phyloP scores from a whole-genome alignment of 768 basidiomycete species.

The Myochromella boudieri region DNA sequence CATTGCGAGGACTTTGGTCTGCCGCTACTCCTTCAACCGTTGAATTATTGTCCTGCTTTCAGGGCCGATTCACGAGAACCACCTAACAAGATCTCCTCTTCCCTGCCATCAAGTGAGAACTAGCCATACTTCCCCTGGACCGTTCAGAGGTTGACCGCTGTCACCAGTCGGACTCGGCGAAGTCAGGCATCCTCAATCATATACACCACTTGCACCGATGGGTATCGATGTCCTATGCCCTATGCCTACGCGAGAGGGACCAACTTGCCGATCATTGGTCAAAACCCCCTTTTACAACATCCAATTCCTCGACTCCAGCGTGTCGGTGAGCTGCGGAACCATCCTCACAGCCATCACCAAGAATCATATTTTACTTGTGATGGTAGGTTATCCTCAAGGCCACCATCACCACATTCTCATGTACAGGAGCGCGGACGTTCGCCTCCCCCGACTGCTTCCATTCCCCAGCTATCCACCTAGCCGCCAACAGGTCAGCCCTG shows the following conservation, averaged over 20 bases:
- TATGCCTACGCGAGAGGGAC: slow-evolving; percentile 43
- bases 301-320: slow-evolving; percentile 62
- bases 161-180: slow-evolving; percentile 82
- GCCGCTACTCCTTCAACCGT: slow-evolving; percentile 60
- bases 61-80: slow-evolving; percentile 66
- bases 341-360: slow-evolving; percentile 44
- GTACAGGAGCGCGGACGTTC: slow-evolving; percentile 46
- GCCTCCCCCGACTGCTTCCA: slow-evolving; percentile 48
- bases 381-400: slow-evolving; percentile 55
- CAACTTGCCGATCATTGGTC: slow-evolving; percentile 52
- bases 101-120: slow-evolving; percentile 53
- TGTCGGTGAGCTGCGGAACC: slow-evolving; percentile 50
- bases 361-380: slow-evolving; percentile 57
- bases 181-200: slow-evolving; percentile 61
- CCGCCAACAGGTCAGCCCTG: slow-evolving; percentile 52
- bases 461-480: slow-evolving; percentile 48
- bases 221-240: slow-evolving; percentile 60
- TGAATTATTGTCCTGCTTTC: slow-evolving; percentile 53
- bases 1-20: too few species aligned
- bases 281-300: slow-evolving; percentile 63
- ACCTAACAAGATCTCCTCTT: slow-evolving; percentile 56
- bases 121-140: slow-evolving; percentile 62
- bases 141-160: slow-evolving; percentile 81
- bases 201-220: slow-evolving; percentile 80
- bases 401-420: slow-evolving; percentile 60